A percentile compares a stretch with the other conserved stretches of the same genome.
phyloP scores from a whole-genome alignment of 2,329 filamentous ascomycete species.

The Daldinia sp. region DNA sequence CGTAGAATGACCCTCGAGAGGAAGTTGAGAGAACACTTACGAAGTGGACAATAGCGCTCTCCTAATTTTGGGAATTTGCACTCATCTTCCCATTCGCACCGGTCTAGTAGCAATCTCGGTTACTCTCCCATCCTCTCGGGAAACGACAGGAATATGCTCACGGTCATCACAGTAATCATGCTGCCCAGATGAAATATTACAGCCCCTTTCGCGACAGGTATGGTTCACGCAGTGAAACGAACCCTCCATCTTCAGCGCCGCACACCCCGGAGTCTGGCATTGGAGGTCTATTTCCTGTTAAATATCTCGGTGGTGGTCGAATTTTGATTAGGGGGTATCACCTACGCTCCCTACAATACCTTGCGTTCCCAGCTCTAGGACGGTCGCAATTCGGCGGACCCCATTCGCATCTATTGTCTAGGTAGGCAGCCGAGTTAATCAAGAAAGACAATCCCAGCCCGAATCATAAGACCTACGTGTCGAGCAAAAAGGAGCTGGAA shows the following conservation, averaged over 20 bases:
- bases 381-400: not conserved
- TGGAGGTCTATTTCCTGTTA: slow-evolving; percentile 10
- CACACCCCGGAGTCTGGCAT: slow-evolving; percentile 14
- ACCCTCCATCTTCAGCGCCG: not conserved
- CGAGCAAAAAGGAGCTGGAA: slow-evolving; percentile 1
- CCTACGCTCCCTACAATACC: slow-evolving; percentile 11
- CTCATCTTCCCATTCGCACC: slow-evolving; percentile 1
- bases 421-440: not conserved
- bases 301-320: not conserved
- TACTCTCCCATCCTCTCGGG: not conserved
- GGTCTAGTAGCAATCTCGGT: slow-evolving; percentile 7
- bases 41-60: slow-evolving; percentile 3
- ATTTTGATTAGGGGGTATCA: not conserved
- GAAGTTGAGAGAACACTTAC: not conserved
- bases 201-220: slow-evolving; percentile 16
- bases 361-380: not conserved
- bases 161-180: slow-evolving; percentile 6
- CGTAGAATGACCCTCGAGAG: not conserved
- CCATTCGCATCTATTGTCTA: slow-evolving; percentile 26
- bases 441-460: not conserved
- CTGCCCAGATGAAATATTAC: slow-evolving; percentile 3
- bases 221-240: slow-evolving; percentile 10
- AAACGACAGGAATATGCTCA: slow-evolving; percentile 2
- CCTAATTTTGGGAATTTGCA: slow-evolving; percentile 2
- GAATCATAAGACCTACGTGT: slow-evolving; percentile 5